Percentiles rank a stretch among this genome's conserved stretches.
Evolutionary conservation across 2,329 filamentous ascomycete genomes (phyloP).

Genomic region (Xylogone sp.): DNA sequence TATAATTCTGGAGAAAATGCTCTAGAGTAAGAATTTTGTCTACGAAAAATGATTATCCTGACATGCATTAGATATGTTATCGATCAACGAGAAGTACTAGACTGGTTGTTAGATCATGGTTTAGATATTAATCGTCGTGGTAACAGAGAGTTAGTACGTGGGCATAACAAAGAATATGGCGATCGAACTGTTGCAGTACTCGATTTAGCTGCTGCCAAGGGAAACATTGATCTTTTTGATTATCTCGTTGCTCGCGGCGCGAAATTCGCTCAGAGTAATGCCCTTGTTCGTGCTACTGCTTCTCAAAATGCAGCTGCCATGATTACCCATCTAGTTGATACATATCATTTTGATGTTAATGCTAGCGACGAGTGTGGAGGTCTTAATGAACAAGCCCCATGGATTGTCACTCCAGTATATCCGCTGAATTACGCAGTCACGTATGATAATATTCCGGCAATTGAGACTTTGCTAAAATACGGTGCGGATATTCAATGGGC

Average conservation of each 20-base stretch:
- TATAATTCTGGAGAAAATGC: slow-evolving; percentile 3
- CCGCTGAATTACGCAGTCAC: neutral
- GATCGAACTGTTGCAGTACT: slow-evolving; percentile 6
- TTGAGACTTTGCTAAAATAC: slow-evolving; percentile 3
- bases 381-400: slow-evolving; percentile 1
- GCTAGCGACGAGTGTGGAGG: slow-evolving; percentile 1
- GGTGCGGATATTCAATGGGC: neutral
- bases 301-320: slow-evolving; percentile 4
- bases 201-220: slow-evolving; percentile 3
- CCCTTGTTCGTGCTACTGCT: slow-evolving; percentile 1
- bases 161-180: neutral
- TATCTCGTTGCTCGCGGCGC: slow-evolving; percentile 7
- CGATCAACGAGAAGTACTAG: slow-evolving; percentile 3
- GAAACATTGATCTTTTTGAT: slow-evolving; percentile 8
- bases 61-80: neutral
- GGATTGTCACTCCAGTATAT: no score
- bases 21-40: neutral
- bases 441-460: neutral
- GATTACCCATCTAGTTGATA: slow-evolving; percentile 6
- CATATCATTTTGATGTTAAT: slow-evolving; percentile 6
- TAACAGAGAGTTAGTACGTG: neutral
- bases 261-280: slow-evolving; percentile 3
- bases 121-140: slow-evolving; percentile 5
- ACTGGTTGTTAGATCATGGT: slow-evolving; percentile 9
- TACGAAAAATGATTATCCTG: neutral